These are phyloP conservation scores for Daldinia loculata DNA, from an alignment of 495 filamentous ascomycete species.

Conservation along the genomic window DNA sequence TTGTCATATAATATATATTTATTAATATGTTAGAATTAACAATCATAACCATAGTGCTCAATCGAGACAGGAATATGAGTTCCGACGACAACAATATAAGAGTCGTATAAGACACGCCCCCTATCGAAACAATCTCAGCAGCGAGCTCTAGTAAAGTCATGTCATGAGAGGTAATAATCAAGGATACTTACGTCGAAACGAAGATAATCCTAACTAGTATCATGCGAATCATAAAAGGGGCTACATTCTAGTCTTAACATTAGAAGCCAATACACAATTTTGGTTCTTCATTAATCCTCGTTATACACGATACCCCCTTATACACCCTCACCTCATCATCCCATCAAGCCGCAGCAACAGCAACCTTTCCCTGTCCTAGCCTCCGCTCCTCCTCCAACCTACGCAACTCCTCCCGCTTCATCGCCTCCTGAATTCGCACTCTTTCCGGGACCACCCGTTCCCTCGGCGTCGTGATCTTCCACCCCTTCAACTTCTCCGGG, in stretches of 20 bases:
- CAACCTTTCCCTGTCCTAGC: constrained; percentile 20
- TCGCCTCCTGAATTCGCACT: constrained; percentile 56
- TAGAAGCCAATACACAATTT: background rate
- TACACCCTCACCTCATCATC: background rate
- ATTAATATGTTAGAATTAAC: background rate
- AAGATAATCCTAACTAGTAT: background rate
- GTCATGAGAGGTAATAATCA: too few relatives aligned
- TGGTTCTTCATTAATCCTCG: background rate
- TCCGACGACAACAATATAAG: background rate
- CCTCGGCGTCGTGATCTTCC: constrained; percentile 66
- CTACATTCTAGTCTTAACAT: background rate
- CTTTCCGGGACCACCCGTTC: constrained; percentile 55
- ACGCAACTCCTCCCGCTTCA: constrained; percentile 58
- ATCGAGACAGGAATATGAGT: background rate
- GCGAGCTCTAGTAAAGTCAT: too few relatives aligned
- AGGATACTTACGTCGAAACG: background rate
- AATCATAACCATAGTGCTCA: background rate
- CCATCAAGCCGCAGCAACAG: constrained; percentile 28
- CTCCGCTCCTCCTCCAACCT: constrained; percentile 49
- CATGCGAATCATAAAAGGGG: background rate
- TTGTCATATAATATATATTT: background rate
- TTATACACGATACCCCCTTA: background rate
- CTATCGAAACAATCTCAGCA: too few relatives aligned
- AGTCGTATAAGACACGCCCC: background rate
- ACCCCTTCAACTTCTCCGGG: constrained; percentile 64